These are phyloP conservation scores for Oligophagozyma castellii DNA, from an alignment of 1,139 yeast species.

Conservation along the genomic window DNA sequence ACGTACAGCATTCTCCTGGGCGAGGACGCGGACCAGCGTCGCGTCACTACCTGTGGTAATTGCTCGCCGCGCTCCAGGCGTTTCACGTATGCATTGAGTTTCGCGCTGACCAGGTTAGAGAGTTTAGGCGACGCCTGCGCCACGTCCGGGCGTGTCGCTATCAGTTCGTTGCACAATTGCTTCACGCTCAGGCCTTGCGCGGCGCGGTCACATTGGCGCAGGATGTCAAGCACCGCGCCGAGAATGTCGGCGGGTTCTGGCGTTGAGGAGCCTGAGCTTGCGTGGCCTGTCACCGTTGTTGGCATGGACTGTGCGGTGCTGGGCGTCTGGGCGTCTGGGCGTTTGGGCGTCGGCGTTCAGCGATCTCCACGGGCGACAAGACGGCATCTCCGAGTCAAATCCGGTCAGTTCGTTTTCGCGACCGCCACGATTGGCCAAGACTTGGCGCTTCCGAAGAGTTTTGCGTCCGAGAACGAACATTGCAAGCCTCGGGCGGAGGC, in stretches of 20 bases:
- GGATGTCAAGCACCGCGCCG: constrained; percentile 56
- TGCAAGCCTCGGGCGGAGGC: too few species aligned
- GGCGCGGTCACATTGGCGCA: constrained; percentile 51
- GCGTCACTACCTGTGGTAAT: constrained; percentile 55
- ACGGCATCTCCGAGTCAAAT: background rate
- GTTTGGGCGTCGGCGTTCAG: constrained; percentile 2
- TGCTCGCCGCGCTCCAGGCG: constrained; percentile 70
- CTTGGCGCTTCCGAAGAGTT: background rate
- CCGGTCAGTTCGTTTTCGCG: background rate
- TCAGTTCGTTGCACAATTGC: constrained; percentile 62
- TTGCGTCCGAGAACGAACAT: too few species aligned
- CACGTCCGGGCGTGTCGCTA: constrained; percentile 69
- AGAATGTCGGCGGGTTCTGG: constrained; percentile 65
- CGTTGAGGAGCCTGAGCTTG: constrained; percentile 51
- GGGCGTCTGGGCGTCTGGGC: constrained; percentile 6
- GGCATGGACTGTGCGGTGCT: constrained; percentile 6
- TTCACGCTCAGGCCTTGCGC: constrained; percentile 77
- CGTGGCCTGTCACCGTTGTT: constrained; percentile 15
- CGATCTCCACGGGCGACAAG: background rate
- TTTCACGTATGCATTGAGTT: constrained; percentile 70
- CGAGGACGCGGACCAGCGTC: constrained; percentile 84
- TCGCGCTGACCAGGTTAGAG: constrained; percentile 71
- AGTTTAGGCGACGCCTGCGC: constrained; percentile 65
- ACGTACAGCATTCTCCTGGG: constrained; percentile 83
- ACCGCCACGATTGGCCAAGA: constrained; percentile 2